A percentile compares a stretch with the other conserved stretches of the same genome.
Evolutionary conservation across 2,329 filamentous ascomycete species (phyloP).

Genomic region (Cucurbitaria berberidis): DNA sequence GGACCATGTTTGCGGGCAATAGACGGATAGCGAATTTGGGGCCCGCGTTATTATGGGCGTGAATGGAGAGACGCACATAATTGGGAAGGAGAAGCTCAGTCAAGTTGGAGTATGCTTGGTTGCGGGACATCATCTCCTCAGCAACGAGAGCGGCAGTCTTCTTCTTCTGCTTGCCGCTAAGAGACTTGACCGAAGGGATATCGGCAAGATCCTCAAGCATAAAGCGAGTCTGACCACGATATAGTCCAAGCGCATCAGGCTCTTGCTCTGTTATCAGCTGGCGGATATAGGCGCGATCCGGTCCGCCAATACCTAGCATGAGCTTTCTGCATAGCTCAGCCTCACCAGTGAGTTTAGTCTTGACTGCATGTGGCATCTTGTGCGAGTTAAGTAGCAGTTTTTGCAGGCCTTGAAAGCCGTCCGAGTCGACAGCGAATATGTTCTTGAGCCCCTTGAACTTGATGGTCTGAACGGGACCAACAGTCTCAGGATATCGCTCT

Average conservation of each 20-base stretch:
- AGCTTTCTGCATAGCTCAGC: slow-evolving; percentile 41
- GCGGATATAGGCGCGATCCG: slow-evolving; percentile 34
- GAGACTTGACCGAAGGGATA: slow-evolving; percentile 28
- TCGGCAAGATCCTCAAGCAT: slow-evolving; percentile 47
- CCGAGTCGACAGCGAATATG: slow-evolving; percentile 35
- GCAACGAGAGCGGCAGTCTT: slow-evolving; percentile 44
- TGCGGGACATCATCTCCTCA: slow-evolving; percentile 50
- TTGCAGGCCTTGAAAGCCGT: slow-evolving; percentile 29
- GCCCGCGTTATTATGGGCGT: slow-evolving; percentile 53
- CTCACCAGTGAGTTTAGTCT: slow-evolving; percentile 35
- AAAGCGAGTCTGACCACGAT: slow-evolving; percentile 47
- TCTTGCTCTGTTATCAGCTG: slow-evolving; percentile 38
- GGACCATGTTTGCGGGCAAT: slow-evolving; percentile 41
- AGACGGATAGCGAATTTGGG: slow-evolving; percentile 54
- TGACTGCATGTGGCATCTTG: slow-evolving; percentile 38
- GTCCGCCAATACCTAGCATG: slow-evolving; percentile 33
- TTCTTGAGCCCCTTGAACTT: slow-evolving; percentile 39
- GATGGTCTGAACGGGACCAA: slow-evolving; percentile 29
- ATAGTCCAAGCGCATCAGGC: slow-evolving; percentile 37
- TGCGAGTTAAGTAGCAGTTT: slow-evolving; percentile 25
- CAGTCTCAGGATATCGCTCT: slow-evolving; percentile 26
- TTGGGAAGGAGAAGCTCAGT: slow-evolving; percentile 55
- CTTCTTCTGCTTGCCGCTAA: slow-evolving; percentile 43
- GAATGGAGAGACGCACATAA: slow-evolving; percentile 57
- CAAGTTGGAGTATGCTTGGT: slow-evolving; percentile 58